phyloP scores from a whole-genome alignment of 2,329 filamentous ascomycete genomes.

The Davidsoniella australis region DNA sequence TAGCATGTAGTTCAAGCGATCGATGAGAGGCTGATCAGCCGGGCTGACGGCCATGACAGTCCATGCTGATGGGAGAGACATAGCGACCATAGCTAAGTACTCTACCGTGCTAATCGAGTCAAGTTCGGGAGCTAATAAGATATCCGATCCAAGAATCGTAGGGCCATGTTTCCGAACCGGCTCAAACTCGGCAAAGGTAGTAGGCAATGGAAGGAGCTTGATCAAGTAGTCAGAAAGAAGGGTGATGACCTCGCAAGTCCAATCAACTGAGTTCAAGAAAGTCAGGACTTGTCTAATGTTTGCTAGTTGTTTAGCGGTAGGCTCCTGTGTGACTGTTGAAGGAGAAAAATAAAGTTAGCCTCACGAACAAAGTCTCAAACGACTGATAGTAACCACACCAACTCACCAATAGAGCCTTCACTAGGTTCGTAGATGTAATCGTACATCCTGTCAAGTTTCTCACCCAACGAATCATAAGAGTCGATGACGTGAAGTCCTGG shows the following conservation, averaged over 20 bases:
- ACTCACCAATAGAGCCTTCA: neutral
- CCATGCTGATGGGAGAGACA: constrained; percentile 6
- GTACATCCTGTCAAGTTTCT: neutral
- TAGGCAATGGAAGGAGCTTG: constrained; percentile 3
- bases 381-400: too few relatives aligned
- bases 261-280: constrained; percentile 1
- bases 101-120: neutral
- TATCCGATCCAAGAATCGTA: neutral
- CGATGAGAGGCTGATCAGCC: neutral
- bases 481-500: neutral
- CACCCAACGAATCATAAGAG: neutral
- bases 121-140: neutral
- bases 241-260: constrained; percentile 1
- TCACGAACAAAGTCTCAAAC: too few relatives aligned
- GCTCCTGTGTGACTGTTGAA: neutral
- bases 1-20: constrained; percentile 6
- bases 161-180: neutral
- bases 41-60: neutral
- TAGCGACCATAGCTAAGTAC: constrained; percentile 4
- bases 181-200: constrained; percentile 1
- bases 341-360: neutral
- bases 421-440: constrained; percentile 2
- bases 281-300: neutral
- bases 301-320: neutral
- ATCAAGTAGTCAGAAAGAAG: constrained; percentile 1